Base-by-base conservation (phyloP, 1,284 basidiomycete genomes). In the Tilletia horrida region DNA sequence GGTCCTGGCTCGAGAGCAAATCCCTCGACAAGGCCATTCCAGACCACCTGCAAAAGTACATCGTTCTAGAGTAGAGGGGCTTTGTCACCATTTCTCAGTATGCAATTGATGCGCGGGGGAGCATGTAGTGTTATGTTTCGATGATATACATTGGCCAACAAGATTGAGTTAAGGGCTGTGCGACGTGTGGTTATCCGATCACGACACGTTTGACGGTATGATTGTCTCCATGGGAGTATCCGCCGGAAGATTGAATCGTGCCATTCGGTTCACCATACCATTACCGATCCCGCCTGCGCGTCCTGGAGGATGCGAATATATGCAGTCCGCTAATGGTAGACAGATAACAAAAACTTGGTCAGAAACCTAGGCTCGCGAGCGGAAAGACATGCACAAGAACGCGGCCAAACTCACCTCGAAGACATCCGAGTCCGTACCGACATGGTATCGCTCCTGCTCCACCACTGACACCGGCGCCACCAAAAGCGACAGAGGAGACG, bases 1-100 rank as follows among this genome's bases (percentile, higher is more conserved):
- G 91, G 82, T 88, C 88, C 75, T 99, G 96, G 96, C 84, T 99
- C 66, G 85, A 90, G 81, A 85, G 87, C 63, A 98, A 98, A 82
- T 88, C 86, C 0, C 85, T 99, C 62, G 86, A 87, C 67, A 84
- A 86, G 45, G 89, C 90, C 25, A 92, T 99, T 76, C 94, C 96
- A 2, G 85, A 88, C 65, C 86, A 91, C 74, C 83, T 98, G 72
- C 89, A 89, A 84, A 92, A 94, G 82, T 98, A 99, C 81, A 88
- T 90, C 77, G 91, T 97, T 35, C 84, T 99, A 21, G 83, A 84
- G 6, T 85, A 75, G 73, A 65, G 23, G 45, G 18, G 18, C 43
- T 23, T 18, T 8, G 13, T 8, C 11, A 4, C 3, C 25, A 11
- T 62, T 62, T 40, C 62, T 23, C 18, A 18, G 21, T 16, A 48